These are phyloP conservation scores for Camelina laxa DNA, from an alignment of 345 rosid genomes.

Conservation along the genomic window DNA sequence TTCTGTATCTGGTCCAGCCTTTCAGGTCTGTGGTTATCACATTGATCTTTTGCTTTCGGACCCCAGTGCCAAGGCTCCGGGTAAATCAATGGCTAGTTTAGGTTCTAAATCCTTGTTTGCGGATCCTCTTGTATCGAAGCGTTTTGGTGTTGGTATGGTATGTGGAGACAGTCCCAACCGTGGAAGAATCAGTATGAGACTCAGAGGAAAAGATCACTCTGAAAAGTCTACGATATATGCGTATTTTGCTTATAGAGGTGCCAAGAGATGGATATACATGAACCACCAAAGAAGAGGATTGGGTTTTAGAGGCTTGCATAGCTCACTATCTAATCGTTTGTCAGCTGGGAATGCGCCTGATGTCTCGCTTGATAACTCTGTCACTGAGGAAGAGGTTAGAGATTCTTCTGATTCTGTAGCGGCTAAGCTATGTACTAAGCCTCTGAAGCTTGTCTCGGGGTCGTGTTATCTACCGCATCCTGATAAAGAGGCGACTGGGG, in stretches of 20 bases:
- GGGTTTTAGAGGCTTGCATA: conserved; percentile 61
- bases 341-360: conserved; percentile 75
- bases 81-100: conserved; percentile 60
- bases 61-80: conserved; percentile 43
- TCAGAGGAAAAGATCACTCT: conserved; percentile 53
- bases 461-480: conserved; percentile 97
- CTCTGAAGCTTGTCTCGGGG: conserved; percentile 79
- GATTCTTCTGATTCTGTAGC: conserved; percentile 56
- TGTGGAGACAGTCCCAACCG: conserved; percentile 43
- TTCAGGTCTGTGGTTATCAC: conserved; percentile 90
- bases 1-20: conserved; percentile 86
- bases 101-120: conserved; percentile 51
- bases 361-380: conserved; percentile 64
- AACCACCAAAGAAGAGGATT: conserved; percentile 40
- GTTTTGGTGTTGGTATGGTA: conserved; percentile 38
- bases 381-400: conserved; percentile 58
- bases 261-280: conserved; percentile 56
- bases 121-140: conserved; percentile 50
- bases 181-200: conserved; percentile 69
- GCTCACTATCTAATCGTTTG: conserved; percentile 50
- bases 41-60: conserved; percentile 63
- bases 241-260: conserved; percentile 53
- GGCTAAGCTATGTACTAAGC: conserved; percentile 48
- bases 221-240: conserved; percentile 54
- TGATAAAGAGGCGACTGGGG: conserved; percentile 98